Evolutionary conservation across 352 stramenopile genomes (phyloP), one percentile per base, ranked within the genome.

Genomic region (Pythium monospermum): DNA sequence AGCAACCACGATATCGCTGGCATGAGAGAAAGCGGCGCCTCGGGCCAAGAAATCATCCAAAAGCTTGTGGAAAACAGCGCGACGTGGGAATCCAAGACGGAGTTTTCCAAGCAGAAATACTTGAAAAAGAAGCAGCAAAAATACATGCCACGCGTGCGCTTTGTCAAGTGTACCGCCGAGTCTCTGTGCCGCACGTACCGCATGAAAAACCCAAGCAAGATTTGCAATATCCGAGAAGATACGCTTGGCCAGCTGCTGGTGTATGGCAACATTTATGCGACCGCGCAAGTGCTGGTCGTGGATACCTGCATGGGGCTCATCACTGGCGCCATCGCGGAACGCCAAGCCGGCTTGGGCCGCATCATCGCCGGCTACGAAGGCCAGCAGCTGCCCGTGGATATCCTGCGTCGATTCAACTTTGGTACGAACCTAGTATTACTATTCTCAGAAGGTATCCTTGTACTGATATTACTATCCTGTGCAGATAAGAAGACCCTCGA

Each of bases 41-140:
- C 75, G 0, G 83, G 83, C 13, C 61, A 87, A 37, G 83, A 90
- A 55, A 91, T 98, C 59, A 95, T 98, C 42, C 71, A 88, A 36
- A 87, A 93, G 31, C 65, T 98, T 18, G 90, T 97, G 40, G 83
- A 96, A 61, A 97, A 98, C 69, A 98, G 87, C 45, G 84, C 91
- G 28, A 97, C 93, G 40, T 98, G 96, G 77, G 72, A 91, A 31
- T 73, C 79, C 57, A 98, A 98, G 72, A 98, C 93, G 2, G 87
- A 96, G 46, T 98, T 97, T 45, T 96, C 87, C 48, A 96, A 98
- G 70, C 90, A 96, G 56, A 98, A 98, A 56, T 98, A 98, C 68
- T 83, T 98, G 39, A 92, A 91, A 53, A 93, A 95, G 57, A 98
- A 98, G 71, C 90, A 98, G 68, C 73, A 93, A 55, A 96, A 96